Percentiles rank a stretch among this genome's conserved stretches.
Conservation (phyloP, 2,329 filamentous ascomycete species). For the Proliferodiscus dingleyae region DNA sequence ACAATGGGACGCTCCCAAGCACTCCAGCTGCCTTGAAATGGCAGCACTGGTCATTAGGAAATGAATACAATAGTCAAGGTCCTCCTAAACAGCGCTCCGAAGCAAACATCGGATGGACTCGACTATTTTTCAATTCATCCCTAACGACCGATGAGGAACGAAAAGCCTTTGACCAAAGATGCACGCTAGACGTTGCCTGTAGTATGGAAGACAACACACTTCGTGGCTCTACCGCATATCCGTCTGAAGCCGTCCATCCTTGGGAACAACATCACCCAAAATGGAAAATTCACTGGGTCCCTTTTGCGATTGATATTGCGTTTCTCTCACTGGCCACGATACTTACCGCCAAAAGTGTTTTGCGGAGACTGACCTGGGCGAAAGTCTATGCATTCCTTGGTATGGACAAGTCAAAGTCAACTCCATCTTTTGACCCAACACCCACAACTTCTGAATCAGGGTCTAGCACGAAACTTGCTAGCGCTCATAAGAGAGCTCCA, state of each 20-base stretch:
- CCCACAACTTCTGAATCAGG: background rate
- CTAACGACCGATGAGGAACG: slow-evolving; percentile 31
- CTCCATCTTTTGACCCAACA: background rate
- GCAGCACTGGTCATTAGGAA: slow-evolving; percentile 45
- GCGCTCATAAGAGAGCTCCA: background rate
- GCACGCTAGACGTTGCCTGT: slow-evolving; percentile 31
- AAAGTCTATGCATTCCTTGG: background rate
- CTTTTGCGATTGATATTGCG: slow-evolving; percentile 6
- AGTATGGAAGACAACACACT: slow-evolving; percentile 20
- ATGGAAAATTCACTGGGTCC: slow-evolving; percentile 5
- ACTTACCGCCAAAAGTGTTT: slow-evolving; percentile 3
- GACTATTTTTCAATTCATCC: slow-evolving; percentile 47
- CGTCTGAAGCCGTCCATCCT: slow-evolving; percentile 5
- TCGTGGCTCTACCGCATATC: slow-evolving; percentile 10
- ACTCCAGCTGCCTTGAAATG: slow-evolving; percentile 39
- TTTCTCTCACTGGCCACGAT: slow-evolving; percentile 1
- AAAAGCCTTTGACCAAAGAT: slow-evolving; percentile 28
- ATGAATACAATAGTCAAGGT: slow-evolving; percentile 40
- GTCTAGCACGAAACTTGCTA: background rate
- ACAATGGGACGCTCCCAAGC: slow-evolving; percentile 33
- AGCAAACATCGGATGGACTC: slow-evolving; percentile 41
- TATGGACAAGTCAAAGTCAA: background rate
- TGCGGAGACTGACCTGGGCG: slow-evolving; percentile 2
- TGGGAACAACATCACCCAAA: slow-evolving; percentile 11
- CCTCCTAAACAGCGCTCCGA: slow-evolving; percentile 36